These are phyloP conservation scores for Picea glauca DNA, from an alignment of 75 land plant species.

Conservation along the genomic window DNA sequence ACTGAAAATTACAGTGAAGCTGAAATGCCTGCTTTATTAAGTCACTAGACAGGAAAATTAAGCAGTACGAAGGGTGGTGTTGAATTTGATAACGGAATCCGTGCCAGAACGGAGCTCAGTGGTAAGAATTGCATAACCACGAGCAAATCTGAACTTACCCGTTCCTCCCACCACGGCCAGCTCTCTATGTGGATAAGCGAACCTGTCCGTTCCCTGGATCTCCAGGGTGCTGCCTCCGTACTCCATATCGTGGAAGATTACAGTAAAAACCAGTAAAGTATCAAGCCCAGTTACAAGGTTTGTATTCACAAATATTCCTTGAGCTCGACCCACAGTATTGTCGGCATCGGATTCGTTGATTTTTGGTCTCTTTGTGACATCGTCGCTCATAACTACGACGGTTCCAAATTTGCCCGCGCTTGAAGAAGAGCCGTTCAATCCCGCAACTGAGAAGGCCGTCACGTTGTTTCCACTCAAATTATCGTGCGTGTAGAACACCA, in stretches of 20 bases:
- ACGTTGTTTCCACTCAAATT: no score
- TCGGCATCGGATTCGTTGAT: no score
- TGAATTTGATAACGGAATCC: no score
- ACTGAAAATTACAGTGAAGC: no score
- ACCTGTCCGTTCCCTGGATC: constrained; percentile 21
- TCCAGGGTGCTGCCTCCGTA: constrained; percentile 19
- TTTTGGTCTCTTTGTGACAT: not conserved
- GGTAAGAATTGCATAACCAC: not conserved
- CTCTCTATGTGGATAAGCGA: not conserved
- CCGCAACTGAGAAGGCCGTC: no score
- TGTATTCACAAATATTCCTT: not conserved
- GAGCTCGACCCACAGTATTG: not conserved
- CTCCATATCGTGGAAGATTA: not conserved
- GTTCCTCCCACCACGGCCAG: constrained; percentile 26
- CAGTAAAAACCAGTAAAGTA: not conserved
- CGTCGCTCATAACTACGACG: not conserved
- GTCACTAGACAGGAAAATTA: no score
- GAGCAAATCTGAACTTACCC: constrained; percentile 20
- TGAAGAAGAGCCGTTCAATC: not conserved
- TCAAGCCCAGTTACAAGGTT: not conserved
- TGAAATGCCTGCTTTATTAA: no score
- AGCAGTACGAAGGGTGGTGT: no score
- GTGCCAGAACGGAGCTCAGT: no score
- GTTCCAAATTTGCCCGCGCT: not conserved
- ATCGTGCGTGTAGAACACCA: no score